Evolutionary conservation across 192 early-diverging fungal genomes (phyloP).

Genomic region (Coemansia sp.): DNA sequence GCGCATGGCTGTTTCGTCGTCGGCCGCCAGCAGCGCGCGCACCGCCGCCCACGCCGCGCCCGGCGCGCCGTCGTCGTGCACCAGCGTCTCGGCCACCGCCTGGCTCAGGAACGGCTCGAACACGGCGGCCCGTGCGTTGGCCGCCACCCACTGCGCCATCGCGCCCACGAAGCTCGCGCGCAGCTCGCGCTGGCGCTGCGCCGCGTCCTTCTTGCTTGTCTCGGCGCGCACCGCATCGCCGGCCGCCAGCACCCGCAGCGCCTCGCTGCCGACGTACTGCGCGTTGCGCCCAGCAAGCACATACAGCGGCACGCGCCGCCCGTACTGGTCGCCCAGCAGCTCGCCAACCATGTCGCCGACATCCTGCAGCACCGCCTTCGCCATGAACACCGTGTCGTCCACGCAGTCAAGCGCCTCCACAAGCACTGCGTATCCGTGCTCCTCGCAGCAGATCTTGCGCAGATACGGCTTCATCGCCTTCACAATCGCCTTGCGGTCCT

Average conservation of each 20-base stretch:
- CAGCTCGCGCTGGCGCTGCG: constrained; percentile 67
- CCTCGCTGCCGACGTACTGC: constrained; percentile 70
- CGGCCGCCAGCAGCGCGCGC: constrained; percentile 19
- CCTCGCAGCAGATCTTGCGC: constrained; percentile 78
- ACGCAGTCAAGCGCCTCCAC: constrained; percentile 81
- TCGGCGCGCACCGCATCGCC: constrained; percentile 67
- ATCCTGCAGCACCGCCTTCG: constrained; percentile 72
- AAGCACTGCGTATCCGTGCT: constrained; percentile 86
- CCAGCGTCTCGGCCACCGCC: constrained; percentile 69
- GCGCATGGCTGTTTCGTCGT: constrained; percentile 7
- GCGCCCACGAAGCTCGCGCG: constrained; percentile 59
- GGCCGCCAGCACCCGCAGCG: constrained; percentile 65
- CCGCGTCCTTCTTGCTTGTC: constrained; percentile 89
- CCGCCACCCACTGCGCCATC: constrained; percentile 61
- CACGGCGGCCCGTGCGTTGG: constrained; percentile 60
- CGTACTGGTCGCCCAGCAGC: constrained; percentile 73
- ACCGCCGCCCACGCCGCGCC: constrained; percentile 26
- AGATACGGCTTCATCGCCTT: constrained; percentile 83
- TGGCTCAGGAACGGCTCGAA: constrained; percentile 67
- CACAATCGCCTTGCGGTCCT: constrained; percentile 90
- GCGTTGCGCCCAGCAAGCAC: constrained; percentile 75
- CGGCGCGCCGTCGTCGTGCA: constrained; percentile 60
- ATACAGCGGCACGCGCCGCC: constrained; percentile 77
- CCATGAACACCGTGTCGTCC: constrained; percentile 88
- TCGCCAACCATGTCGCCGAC: constrained; percentile 45